Conservation (phyloP, 306 rosid genomes). For the Alnus rubra region DNA sequence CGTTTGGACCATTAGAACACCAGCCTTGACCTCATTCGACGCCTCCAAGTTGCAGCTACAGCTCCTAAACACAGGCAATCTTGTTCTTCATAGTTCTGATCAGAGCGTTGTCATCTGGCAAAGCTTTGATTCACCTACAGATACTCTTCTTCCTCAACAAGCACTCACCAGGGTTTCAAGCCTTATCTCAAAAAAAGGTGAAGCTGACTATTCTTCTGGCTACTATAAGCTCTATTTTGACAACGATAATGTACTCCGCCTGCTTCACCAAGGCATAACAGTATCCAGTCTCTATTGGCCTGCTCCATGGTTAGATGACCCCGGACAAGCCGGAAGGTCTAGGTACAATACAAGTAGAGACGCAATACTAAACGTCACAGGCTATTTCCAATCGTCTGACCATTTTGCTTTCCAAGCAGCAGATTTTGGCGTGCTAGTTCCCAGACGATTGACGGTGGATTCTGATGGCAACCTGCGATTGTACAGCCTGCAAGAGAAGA, state of each 20-base stretch:
- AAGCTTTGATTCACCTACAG: constrained; percentile 55
- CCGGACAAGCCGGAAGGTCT: constrained; percentile 6
- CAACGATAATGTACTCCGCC: constrained; percentile 37
- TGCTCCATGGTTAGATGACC: neutral
- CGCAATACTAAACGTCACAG: constrained; percentile 29
- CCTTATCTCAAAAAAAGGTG: constrained; percentile 31
- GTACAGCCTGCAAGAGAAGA: constrained; percentile 36
- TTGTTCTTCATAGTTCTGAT: constrained; percentile 22
- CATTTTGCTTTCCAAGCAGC: neutral
- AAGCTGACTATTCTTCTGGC: constrained; percentile 38
- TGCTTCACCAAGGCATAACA: constrained; percentile 26
- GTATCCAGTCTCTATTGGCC: constrained; percentile 47
- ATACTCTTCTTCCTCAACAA: constrained; percentile 54
- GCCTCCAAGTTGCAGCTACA: constrained; percentile 7
- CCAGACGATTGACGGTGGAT: constrained; percentile 28
- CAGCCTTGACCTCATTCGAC: neutral
- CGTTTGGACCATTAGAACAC: constrained; percentile 39
- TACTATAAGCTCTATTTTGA: constrained; percentile 43
- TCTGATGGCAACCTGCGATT: constrained; percentile 41
- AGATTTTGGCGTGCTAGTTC: constrained; percentile 2
- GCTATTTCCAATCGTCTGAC: constrained; percentile 39
- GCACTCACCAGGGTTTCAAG: constrained; percentile 24
- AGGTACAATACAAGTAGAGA: constrained; percentile 34
- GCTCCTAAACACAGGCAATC: constrained; percentile 47
- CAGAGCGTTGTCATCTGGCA: constrained; percentile 39